Evolutionary conservation across 345 rosid species (phyloP).

Genomic region (Sisymbrium altissimum): DNA sequence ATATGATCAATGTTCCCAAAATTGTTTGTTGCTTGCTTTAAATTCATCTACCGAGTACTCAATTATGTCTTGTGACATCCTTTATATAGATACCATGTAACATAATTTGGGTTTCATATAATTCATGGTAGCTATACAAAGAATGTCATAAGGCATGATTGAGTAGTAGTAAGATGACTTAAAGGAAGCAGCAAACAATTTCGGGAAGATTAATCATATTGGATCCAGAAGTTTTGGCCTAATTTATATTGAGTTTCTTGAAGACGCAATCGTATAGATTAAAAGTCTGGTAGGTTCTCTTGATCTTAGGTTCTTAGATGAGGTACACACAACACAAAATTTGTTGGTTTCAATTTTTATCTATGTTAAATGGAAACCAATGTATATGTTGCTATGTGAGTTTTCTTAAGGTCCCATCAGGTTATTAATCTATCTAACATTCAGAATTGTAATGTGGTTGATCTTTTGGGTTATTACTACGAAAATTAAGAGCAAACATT

Average conservation of each 20-base stretch:
- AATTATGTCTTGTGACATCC: conserved; percentile 33
- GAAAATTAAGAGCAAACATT: no score
- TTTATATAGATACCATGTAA: not conserved
- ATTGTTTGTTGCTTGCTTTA: conserved; percentile 54
- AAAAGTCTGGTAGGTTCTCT: no score
- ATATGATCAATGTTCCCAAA: conserved; percentile 45
- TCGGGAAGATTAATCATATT: conserved; percentile 44
- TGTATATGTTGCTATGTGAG: no score
- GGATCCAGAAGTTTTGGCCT: conserved; percentile 58
- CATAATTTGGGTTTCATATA: not conserved
- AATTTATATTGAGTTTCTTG: conserved; percentile 50
- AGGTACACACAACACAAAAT: no score
- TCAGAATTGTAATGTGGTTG: no score
- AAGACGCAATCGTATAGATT: no score
- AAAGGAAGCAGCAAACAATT: conserved; percentile 53
- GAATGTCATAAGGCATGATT: conserved; percentile 29
- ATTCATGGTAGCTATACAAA: not conserved
- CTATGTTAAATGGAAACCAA: no score
- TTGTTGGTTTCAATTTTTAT: no score
- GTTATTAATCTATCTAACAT: no score
- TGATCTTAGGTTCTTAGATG: no score
- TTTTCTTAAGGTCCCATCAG: no score
- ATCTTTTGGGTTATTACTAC: no score
- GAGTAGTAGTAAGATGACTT: conserved; percentile 55
- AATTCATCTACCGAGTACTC: conserved; percentile 53